Evolutionary conservation across 192 early-diverging fungal species (phyloP).

Genomic region (Ambispora gerdemannii): DNA sequence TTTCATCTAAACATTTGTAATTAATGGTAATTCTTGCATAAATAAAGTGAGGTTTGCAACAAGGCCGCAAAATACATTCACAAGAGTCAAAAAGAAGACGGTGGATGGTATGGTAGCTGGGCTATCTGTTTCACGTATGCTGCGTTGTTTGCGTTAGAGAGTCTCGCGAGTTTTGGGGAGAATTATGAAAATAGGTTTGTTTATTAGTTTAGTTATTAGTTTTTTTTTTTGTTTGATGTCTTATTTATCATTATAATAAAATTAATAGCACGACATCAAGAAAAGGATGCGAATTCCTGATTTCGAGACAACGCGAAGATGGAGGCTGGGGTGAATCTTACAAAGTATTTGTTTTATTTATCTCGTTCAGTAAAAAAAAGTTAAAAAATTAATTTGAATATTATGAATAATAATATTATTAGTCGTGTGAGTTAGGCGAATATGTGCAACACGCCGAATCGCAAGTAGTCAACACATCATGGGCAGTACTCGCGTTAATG

Average conservation of each 20-base stretch:
- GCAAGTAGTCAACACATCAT: constrained; percentile 92
- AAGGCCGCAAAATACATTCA: constrained; percentile 77
- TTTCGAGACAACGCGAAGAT: constrained; percentile 82
- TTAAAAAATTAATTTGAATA: no score
- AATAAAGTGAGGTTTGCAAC: constrained; percentile 29
- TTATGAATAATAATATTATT: no score
- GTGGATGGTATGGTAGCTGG: constrained; percentile 95
- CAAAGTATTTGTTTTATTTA: constrained; percentile 66
- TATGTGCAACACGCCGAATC: constrained; percentile 67
- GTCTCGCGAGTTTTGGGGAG: constrained; percentile 78
- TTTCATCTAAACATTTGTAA: neutral
- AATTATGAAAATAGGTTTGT: constrained; percentile 72
- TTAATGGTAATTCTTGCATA: neutral
- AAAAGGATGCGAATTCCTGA: constrained; percentile 86
- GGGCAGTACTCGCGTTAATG: constrained; percentile 84
- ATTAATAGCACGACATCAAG: constrained; percentile 50
- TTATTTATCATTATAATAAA: constrained; percentile 14
- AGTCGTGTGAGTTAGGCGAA: constrained; percentile 68
- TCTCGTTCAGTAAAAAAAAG: no score
- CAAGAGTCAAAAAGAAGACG: constrained; percentile 70
- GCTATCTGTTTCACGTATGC: constrained; percentile 98
- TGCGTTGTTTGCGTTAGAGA: constrained; percentile 86
- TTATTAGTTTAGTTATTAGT: neutral
- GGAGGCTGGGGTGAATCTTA: constrained; percentile 99
- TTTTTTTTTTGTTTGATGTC: neutral